Evolutionary conservation across 2,329 filamentous ascomycete genomes (phyloP).

Genomic region (Alternaria sp.): DNA sequence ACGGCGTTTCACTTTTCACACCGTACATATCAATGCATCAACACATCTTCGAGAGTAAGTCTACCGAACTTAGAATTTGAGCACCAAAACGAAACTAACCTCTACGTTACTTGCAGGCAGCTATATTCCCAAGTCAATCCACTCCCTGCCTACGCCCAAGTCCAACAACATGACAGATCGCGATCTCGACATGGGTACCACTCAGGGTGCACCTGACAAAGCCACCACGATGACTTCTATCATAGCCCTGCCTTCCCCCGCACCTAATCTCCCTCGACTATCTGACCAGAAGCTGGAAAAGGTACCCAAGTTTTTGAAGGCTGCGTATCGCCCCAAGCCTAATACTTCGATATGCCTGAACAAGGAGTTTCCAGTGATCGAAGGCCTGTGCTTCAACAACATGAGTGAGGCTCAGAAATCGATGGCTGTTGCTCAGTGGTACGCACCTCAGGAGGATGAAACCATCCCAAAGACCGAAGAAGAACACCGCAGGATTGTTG

Average conservation of each 20-base stretch:
- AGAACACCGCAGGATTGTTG: constrained; percentile 9
- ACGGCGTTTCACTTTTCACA: background rate
- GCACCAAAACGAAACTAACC: background rate
- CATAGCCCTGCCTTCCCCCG: background rate
- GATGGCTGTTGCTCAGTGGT: constrained; percentile 13
- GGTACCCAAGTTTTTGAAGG: background rate
- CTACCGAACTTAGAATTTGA: background rate
- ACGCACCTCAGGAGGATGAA: constrained; percentile 8
- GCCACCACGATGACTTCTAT: background rate
- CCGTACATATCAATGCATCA: background rate
- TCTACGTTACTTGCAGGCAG: background rate
- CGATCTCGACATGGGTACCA: background rate
- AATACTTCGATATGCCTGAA: constrained; percentile 10
- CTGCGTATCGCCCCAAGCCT: constrained; percentile 6
- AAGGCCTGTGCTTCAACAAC: constrained; percentile 19
- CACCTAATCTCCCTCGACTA: background rate
- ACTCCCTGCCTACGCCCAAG: background rate
- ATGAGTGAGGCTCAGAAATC: constrained; percentile 7
- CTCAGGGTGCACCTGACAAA: background rate
- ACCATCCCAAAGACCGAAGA: constrained; percentile 17
- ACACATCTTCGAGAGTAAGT: background rate
- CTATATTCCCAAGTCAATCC: background rate
- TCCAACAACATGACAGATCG: constrained; percentile 7
- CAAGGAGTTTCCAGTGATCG: background rate
- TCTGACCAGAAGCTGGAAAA: background rate